Conservation (phyloP, 129 eudicot genomes). For the Saussurea involucrata region DNA sequence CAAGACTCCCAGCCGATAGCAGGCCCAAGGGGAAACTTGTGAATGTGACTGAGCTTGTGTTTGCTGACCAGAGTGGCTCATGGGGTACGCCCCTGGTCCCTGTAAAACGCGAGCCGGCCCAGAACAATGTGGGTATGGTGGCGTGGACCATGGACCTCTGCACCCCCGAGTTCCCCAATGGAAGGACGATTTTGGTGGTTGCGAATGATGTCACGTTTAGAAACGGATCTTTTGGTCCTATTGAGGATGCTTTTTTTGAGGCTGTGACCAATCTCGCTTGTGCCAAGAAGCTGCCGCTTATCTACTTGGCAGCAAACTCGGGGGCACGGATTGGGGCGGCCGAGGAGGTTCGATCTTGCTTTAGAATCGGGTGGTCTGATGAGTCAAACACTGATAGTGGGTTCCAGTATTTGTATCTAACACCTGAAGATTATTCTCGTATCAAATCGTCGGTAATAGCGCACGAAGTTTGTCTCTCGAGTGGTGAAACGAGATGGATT, state of each 20-base stretch:
- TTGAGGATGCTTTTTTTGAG: slow-evolving; percentile 88
- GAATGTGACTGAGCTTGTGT: slow-evolving; percentile 58
- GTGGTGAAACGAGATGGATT: slow-evolving; percentile 76
- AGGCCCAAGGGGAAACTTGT: slow-evolving; percentile 51
- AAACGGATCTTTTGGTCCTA: slow-evolving; percentile 96
- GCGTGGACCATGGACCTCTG: slow-evolving; percentile 93
- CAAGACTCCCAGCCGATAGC: slow-evolving; percentile 26
- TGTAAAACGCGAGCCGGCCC: slow-evolving; percentile 69
- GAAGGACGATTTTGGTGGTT: slow-evolving; percentile 72
- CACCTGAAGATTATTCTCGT: slow-evolving; percentile 68
- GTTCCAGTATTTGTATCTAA: slow-evolving; percentile 81
- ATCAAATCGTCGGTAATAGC: slow-evolving; percentile 78
- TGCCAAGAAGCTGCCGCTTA: slow-evolving; percentile 71
- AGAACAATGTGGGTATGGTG: slow-evolving; percentile 93
- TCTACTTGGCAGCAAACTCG: slow-evolving; percentile 94
- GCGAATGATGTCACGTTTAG: slow-evolving; percentile 91
- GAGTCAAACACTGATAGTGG: slow-evolving; percentile 86
- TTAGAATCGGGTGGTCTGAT: slow-evolving; percentile 94
- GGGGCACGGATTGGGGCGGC: slow-evolving; percentile 99
- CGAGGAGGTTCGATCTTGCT: slow-evolving; percentile 92
- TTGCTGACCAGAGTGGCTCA: slow-evolving; percentile 61
- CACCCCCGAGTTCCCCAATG: slow-evolving; percentile 95
- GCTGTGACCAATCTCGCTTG: slow-evolving; percentile 92
- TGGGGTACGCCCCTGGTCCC: slow-evolving; percentile 84
- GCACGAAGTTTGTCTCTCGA: slow-evolving; percentile 60